These are phyloP conservation scores for Yarrowia deformans DNA, from an alignment of 805 yeast species.

Conservation along the genomic window DNA sequence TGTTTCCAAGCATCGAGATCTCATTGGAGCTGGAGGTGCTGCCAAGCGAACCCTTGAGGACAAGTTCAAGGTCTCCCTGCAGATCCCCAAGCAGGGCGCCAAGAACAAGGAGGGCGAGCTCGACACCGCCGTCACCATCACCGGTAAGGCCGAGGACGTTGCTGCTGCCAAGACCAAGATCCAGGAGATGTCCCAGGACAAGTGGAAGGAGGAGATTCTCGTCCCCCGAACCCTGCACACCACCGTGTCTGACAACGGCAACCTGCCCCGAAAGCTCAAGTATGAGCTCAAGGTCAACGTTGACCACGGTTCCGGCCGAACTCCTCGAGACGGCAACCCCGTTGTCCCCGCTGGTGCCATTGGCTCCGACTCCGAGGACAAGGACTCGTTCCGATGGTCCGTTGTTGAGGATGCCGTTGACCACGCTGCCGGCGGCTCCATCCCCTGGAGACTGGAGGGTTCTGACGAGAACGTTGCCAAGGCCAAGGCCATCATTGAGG, in stretches of 20 bases:
- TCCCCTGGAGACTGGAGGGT: slow-evolving; percentile 68
- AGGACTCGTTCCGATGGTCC: slow-evolving; percentile 56
- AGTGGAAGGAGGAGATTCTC: slow-evolving; percentile 58
- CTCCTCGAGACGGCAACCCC: slow-evolving; percentile 55
- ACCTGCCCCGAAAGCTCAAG: slow-evolving; percentile 62
- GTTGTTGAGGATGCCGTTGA: slow-evolving; percentile 50
- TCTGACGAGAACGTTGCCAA: slow-evolving; percentile 57
- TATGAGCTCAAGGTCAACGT: slow-evolving; percentile 63
- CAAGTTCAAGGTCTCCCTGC: slow-evolving; percentile 68
- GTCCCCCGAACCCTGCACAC: slow-evolving; percentile 67
- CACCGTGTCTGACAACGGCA: slow-evolving; percentile 72
- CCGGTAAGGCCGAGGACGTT: slow-evolving; percentile 72
- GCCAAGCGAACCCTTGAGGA: slow-evolving; percentile 74
- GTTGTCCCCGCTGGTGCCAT: slow-evolving; percentile 56
- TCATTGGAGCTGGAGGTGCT: slow-evolving; percentile 84
- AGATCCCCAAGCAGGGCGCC: slow-evolving; percentile 65
- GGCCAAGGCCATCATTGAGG: slow-evolving; percentile 61
- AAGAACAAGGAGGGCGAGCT: slow-evolving; percentile 40
- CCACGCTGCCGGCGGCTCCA: slow-evolving; percentile 45
- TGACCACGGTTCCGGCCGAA: slow-evolving; percentile 45
- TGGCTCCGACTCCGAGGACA: slow-evolving; percentile 51
- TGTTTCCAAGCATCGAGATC: slow-evolving; percentile 72
- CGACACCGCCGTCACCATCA: slow-evolving; percentile 55
- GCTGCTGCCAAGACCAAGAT: slow-evolving; percentile 70
- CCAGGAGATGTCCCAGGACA: slow-evolving; percentile 65